Base-by-base conservation (phyloP, 78 protist genomes). In the Goniomonas avonlea region DNA sequence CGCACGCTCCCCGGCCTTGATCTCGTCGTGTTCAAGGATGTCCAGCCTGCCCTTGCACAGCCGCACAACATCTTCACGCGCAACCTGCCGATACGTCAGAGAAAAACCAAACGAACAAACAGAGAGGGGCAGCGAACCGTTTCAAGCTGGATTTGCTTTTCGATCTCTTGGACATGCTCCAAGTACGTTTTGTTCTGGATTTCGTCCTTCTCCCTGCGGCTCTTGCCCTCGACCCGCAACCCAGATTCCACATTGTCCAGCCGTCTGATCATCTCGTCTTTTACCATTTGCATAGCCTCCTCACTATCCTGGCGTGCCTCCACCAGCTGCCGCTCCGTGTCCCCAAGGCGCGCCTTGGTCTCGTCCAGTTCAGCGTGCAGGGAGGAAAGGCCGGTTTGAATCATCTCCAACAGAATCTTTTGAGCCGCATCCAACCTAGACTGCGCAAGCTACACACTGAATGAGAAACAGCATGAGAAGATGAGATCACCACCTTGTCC, bases 391-490 rank as follows among this genome's bases (percentile, higher is more conserved):
- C 38, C 8, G 71, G 23, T 38, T 43, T 63, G 71, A 39, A 63
- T 63, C 45, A 37, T 39, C 7, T 63, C 25, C 7, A 37, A 20
- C 31, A 63, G 31, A 21, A 43, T 43, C 31, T 63, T 43, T 9
- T 63, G 71, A 0, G 37, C 71, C 7, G 71, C 37, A 5, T 63
- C 71, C 47, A 63, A 43, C 13, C 71, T 39, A 23, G 71, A 37
- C 45, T 63, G 71, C 41, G 71, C 71, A 1, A 63, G 71, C 71
- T n/a, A n/a, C n/a, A n/a, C n/a, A n/a, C n/a, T n/a, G n/a, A n/a
- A n/a, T n/a, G n/a, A n/a, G n/a, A n/a, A n/a, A n/a, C n/a, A n/a
- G n/a, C n/a, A n/a, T n/a, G n/a, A n/a, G n/a, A n/a, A n/a, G n/a
- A n/a, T n/a, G n/a, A n/a, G n/a, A n/a, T n/a, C n/a, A n/a, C n/a